These are phyloP conservation scores for Polyplosphaeria fusca DNA, from an alignment of 495 filamentous ascomycete genomes.

Conservation along the genomic window DNA sequence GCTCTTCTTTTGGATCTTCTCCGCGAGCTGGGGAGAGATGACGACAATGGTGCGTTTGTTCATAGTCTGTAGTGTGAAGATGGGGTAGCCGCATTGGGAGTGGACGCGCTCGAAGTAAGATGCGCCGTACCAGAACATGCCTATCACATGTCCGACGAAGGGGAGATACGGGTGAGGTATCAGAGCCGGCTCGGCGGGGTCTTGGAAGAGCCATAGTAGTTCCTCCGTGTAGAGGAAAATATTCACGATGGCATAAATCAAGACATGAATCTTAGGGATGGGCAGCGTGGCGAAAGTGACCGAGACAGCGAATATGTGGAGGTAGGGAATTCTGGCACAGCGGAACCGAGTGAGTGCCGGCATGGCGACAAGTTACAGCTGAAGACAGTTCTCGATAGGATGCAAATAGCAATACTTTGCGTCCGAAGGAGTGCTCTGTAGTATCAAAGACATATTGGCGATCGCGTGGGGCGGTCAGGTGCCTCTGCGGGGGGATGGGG, in stretches of 20 bases:
- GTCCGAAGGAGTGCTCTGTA: too few species aligned
- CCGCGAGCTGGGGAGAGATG: slow-evolving; percentile 44
- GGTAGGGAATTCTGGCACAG: too few species aligned
- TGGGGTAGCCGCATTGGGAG: slow-evolving; percentile 30
- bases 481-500: too few species aligned
- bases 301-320: too few species aligned
- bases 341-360: too few species aligned
- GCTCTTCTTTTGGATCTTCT: slow-evolving; percentile 43
- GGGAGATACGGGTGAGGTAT: slow-evolving; percentile 44
- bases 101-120: slow-evolving; percentile 38
- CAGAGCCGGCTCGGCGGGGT: slow-evolving; percentile 47
- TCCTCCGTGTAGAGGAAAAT: slow-evolving; percentile 6
- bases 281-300: too few species aligned
- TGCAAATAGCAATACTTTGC: too few species aligned
- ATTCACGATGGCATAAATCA: slow-evolving; percentile 1
- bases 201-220: slow-evolving; percentile 19
- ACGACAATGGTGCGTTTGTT: slow-evolving; percentile 47
- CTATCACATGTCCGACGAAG: slow-evolving; percentile 47
- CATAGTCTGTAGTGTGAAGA: slow-evolving; percentile 46
- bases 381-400: too few species aligned
- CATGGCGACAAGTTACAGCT: too few species aligned
- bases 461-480: too few species aligned
- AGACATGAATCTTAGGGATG: too few species aligned
- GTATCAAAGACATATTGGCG: too few species aligned
- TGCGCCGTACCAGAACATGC: slow-evolving; percentile 43